Evolutionary conservation across 768 basidiomycete genomes (phyloP), one percentile per base, ranked within the genome.

Genomic region (Termitomyces sp.): DNA sequence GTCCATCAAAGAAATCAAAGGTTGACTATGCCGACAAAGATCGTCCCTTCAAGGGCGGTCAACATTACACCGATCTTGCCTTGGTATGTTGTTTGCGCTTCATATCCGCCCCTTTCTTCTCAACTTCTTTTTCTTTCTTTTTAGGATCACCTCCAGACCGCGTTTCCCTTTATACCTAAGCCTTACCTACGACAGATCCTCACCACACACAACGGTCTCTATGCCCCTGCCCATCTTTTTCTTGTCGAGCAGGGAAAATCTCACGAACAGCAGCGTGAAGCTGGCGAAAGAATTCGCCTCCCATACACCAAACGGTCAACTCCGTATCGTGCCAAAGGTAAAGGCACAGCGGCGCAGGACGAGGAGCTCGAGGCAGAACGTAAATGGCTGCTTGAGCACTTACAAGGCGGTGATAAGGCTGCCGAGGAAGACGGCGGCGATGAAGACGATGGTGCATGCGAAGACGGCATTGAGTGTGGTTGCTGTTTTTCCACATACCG

Each of bases 401-500:
- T 73, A 1, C 53, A 59, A 31, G 47, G 48, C 9, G 17, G 27
- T n/a, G 37, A 14, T 14, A 17, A 43, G 2, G 17, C 21, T 14
- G 68, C 63, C 12, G 60, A 65, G 0, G 71, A 71, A 43, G 66
- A 71, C 35, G 52, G 23, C 38, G 68, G 48, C 4, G 51, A 59
- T 10, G 61, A 56, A 43, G 71, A 71, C 47, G 69, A 75, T 16
- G 60, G 52, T 38, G 68, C 75, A n/a, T 78, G 77, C 0, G 64
- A 68, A 54, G 68, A 78, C 49, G 89, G 86, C 2, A 84, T 95
- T 35, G 92, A 95, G 64, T 95, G 94, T 64, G 89, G 88, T 12
- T 95, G 93, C 64, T 97, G 94, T 70, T 96, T 94, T 66, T 73
- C 81, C 4, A 77, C 72, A 11, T 90, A 86, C 59, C 69, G 85